Evolutionary conservation across 257 asterid genomes (phyloP).

Genomic region (Buddleja alternifolia): DNA sequence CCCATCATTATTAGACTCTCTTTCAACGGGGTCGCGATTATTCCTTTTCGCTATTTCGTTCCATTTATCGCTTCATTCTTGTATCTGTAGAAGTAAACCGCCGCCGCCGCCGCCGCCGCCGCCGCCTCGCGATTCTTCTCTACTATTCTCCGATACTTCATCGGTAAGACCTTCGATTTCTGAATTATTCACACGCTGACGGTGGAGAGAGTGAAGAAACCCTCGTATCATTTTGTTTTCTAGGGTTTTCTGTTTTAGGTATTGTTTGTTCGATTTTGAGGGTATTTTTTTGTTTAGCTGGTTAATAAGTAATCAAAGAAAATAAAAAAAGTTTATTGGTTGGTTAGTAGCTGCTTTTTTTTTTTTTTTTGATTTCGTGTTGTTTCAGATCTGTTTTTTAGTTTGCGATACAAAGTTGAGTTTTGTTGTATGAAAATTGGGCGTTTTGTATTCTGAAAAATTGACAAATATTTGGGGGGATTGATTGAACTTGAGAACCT

Average conservation of each 20-base stretch:
- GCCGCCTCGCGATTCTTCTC: slow-evolving; percentile 33
- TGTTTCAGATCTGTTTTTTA: slow-evolving; percentile 35
- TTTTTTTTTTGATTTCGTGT: slow-evolving; percentile 12
- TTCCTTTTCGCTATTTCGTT: background rate
- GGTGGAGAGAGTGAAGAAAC: slow-evolving; percentile 19
- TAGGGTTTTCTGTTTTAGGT: slow-evolving; percentile 34
- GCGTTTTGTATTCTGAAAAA: background rate
- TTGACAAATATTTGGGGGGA: slow-evolving; percentile 3
- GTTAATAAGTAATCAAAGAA: background rate
- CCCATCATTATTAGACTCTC: too few relatives aligned
- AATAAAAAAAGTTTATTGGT: background rate
- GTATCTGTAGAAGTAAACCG: slow-evolving; percentile 15
- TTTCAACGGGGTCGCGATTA: slow-evolving; percentile 37
- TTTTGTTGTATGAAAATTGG: background rate
- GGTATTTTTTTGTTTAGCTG: background rate
- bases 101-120: background rate
- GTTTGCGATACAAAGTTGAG: background rate
- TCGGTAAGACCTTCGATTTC: slow-evolving; percentile 28
- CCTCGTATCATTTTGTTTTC: background rate
- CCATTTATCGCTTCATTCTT: slow-evolving; percentile 30
- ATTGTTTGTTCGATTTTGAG: slow-evolving; percentile 7
- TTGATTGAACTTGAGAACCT: slow-evolving; percentile 14
- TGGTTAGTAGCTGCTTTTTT: background rate
- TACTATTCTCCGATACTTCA: slow-evolving; percentile 10
- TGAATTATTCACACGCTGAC: slow-evolving; percentile 24